phyloP scores from a whole-genome alignment of 176 grass and related monocot species.

The Carex parvula region DNA sequence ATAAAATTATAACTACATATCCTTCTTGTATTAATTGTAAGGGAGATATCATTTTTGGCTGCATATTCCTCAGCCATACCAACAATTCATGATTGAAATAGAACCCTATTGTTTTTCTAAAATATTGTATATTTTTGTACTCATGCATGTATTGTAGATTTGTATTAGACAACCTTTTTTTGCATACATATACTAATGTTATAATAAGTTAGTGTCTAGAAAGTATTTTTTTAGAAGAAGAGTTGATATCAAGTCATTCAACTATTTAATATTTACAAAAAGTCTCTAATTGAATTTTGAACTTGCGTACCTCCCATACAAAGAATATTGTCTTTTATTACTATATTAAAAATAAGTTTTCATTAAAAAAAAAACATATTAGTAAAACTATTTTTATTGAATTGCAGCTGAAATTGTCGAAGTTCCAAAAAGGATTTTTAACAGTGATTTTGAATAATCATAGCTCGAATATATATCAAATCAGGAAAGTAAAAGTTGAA shows the following conservation, averaged over 20 bases:
- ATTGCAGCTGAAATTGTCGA: not conserved
- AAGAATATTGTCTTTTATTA: too few relatives aligned
- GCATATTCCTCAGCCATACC: not conserved
- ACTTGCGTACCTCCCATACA: too few relatives aligned
- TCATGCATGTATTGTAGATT: not conserved
- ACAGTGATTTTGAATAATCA: not conserved
- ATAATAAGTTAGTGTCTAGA: not conserved
- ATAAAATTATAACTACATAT: constrained; percentile 7
- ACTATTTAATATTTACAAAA: not conserved
- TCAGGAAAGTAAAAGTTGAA: constrained; percentile 10
- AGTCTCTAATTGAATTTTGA: too few relatives aligned
- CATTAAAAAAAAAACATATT: not conserved
- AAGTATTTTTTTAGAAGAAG: too few relatives aligned
- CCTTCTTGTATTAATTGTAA: not conserved
- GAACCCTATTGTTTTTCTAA: constrained; percentile 7
- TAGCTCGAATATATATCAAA: not conserved
- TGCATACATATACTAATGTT: not conserved
- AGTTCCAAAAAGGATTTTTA: not conserved
- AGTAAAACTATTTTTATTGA: not conserved
- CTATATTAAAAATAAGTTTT: too few relatives aligned
- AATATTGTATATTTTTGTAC: not conserved
- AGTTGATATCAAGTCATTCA: too few relatives aligned
- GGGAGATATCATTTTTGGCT: not conserved
- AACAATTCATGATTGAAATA: not conserved
- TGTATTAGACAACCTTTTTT: not conserved